These are phyloP conservation scores for Sugiyamaella qingdaonensis DNA, from an alignment of 805 yeast genomes.

Conservation along the genomic window DNA sequence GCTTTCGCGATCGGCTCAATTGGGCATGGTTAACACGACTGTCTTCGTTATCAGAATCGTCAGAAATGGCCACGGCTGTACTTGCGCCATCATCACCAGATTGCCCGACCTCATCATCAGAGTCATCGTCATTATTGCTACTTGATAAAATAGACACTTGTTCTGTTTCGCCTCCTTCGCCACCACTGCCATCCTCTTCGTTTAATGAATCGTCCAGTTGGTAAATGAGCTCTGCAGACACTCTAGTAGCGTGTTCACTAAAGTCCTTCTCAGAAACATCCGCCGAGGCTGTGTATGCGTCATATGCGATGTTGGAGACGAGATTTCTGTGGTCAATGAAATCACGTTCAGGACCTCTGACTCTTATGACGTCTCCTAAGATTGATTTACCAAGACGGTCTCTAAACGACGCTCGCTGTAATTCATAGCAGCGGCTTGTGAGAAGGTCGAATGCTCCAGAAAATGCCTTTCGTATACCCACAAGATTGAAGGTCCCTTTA, in stretches of 20 bases:
- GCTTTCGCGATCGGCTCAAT: neutral
- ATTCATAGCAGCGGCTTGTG: slow-evolving; percentile 67
- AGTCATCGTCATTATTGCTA: neutral
- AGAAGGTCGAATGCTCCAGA: slow-evolving; percentile 81
- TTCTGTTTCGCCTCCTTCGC: neutral
- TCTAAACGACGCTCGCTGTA: slow-evolving; percentile 62
- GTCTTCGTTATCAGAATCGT: neutral
- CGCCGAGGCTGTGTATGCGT: neutral
- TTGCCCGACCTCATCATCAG: neutral
- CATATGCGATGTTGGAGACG: neutral
- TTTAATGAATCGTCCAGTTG: neutral
- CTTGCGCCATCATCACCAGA: neutral
- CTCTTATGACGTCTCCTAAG: slow-evolving; percentile 73
- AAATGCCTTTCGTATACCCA: slow-evolving; percentile 79
- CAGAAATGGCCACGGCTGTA: neutral
- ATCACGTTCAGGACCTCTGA: slow-evolving; percentile 69
- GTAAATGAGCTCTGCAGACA: neutral
- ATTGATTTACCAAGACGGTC: slow-evolving; percentile 67
- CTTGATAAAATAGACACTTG: too few species aligned
- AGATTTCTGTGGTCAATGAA: slow-evolving; percentile 10
- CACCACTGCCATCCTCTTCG: neutral
- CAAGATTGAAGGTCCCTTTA: slow-evolving; percentile 74
- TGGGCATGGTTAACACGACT: neutral
- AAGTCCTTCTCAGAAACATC: neutral
- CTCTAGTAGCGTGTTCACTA: neutral